phyloP scores from a whole-genome alignment of 2,329 filamentous ascomycete species.

The Lachnellula suecica region DNA sequence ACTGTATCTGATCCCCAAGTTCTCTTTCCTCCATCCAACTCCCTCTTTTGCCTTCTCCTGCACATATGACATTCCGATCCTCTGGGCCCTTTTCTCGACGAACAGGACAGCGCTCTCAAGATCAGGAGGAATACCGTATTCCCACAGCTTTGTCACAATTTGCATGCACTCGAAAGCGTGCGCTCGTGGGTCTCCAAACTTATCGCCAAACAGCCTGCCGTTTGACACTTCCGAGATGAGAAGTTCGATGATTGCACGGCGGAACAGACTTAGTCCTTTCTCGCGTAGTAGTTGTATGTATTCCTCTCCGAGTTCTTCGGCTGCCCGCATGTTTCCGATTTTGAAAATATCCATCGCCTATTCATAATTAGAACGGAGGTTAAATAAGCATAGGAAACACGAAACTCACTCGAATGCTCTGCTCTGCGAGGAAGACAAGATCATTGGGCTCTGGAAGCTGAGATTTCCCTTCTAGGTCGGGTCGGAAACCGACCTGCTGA shows the following conservation, averaged over 20 bases:
- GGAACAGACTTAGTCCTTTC: neutral
- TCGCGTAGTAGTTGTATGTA: neutral
- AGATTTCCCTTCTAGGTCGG: neutral
- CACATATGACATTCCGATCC: neutral
- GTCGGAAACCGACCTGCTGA: neutral
- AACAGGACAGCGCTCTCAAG: conserved; percentile 3
- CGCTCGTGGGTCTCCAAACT: neutral
- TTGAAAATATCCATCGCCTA: conserved; percentile 5
- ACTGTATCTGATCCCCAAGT: no score
- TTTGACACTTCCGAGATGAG: conserved; percentile 1
- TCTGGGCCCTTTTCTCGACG: neutral
- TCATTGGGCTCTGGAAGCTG: conserved; percentile 4
- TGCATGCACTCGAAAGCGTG: conserved; percentile 6
- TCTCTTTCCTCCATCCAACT: neutral
- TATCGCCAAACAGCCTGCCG: neutral
- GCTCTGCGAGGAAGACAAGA: conserved; percentile 1
- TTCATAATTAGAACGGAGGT: neutral
- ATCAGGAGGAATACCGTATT: conserved; percentile 1
- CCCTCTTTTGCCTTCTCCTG: neutral
- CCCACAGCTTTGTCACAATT: neutral
- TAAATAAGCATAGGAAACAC: neutral
- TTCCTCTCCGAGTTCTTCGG: neutral
- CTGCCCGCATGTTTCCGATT: neutral
- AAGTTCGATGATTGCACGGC: conserved; percentile 1
- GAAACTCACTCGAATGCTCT: conserved; percentile 1